phyloP scores from a whole-genome alignment of 2,329 filamentous ascomycete species.

The Ophiostoma himal-ulmi region DNA sequence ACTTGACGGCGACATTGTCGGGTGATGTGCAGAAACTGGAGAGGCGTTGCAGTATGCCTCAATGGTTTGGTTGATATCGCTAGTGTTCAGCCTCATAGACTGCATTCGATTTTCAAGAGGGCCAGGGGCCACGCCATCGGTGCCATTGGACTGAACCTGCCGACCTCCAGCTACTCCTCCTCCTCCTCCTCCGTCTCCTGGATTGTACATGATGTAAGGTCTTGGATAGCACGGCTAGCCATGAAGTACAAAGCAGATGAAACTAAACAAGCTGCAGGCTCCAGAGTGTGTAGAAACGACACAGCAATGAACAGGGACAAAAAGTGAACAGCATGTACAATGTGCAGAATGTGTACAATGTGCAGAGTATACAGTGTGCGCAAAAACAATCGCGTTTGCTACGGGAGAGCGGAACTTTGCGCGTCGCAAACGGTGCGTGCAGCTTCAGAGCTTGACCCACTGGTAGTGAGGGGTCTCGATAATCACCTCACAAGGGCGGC shows the following conservation, averaged over 20 bases:
- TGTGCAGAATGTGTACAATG: background rate
- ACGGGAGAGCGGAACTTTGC: background rate
- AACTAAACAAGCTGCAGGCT: background rate
- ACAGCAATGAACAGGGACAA: background rate
- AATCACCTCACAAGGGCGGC: constrained; percentile 15
- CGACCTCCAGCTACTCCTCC: constrained; percentile 15
- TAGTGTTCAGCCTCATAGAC: constrained; percentile 27
- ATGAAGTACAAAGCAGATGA: constrained; percentile 16
- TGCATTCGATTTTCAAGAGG: constrained; percentile 28
- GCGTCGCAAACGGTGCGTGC: constrained; percentile 15
- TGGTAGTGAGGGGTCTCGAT: constrained; percentile 19
- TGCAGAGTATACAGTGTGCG: background rate
- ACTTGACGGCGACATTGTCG: background rate
- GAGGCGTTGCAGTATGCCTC: background rate
- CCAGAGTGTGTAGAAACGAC: background rate
- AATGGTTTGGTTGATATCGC: background rate
- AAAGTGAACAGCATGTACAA: background rate
- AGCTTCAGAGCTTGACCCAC: constrained; percentile 21
- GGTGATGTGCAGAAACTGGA: background rate
- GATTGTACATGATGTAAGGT: constrained; percentile 20
- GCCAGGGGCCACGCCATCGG: background rate
- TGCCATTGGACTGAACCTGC: background rate
- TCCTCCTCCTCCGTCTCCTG: constrained; percentile 15
- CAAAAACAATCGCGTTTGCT: background rate
- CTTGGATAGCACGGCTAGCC: constrained; percentile 17